Evolutionary conservation across 2,329 filamentous ascomycete species (phyloP), one percentile per base, ranked within the genome.

Genomic region (Cryphonectria radicalis): DNA sequence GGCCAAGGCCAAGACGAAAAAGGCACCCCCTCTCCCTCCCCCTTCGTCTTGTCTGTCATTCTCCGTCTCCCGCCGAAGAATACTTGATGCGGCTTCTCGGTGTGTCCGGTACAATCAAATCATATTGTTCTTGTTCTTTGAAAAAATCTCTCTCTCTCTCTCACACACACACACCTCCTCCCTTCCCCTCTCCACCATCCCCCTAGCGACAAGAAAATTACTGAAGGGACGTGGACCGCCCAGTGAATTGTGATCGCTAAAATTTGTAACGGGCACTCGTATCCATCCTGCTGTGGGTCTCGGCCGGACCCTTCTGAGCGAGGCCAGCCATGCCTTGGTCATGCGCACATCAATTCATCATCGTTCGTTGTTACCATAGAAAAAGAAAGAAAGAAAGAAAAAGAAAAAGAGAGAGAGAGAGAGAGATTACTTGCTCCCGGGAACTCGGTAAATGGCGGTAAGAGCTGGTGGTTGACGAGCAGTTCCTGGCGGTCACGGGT

Each of bases 401-500:
- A 35, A 46, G 37, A 17, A 50, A 65, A 65, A 32, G n/a, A n/a
- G 40, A 40, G 7, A 22, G 8, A 42, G 19, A 46, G 28, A 11
- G 32, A 28, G n/a, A 17, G 10, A 25, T 14, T 17, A 25, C 14
- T 7, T 25, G 35, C 22, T 43, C 65, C 55, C 55, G 35, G 53
- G 32, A 59, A 59, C 7, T n/a, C 32, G 63, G 63, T 66, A 66
- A 66, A 66, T 66, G 63, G 63, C 63, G 63, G 63, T 66, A 50
- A 66, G 63, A 19, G 63, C 46, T 53, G 28, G 63, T 66, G 63
- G 17, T 67, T 67, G 53, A 59, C 65, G 37, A 59, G 53, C 65
- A 67, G 53, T 43, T 42, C 35, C 43, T 53, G 67, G 57, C 67
- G 60, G 65, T 67, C 65, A 67, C 65, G 50, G 53, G 65, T 42